Evolutionary conservation across 805 yeast species (phyloP).

Genomic region (Teunomyces atbi): DNA sequence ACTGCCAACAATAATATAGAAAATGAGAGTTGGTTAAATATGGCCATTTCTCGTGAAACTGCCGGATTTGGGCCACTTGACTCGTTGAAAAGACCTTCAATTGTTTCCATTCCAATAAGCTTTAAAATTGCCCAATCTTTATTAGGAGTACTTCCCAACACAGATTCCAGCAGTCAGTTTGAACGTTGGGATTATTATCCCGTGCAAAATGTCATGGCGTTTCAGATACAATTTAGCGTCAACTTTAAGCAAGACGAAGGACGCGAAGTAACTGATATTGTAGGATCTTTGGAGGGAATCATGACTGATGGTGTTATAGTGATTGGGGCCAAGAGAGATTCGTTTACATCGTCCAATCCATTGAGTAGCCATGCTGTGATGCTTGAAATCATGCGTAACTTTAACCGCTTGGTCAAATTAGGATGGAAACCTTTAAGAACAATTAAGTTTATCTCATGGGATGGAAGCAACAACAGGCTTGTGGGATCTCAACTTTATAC

Average conservation of each 20-base stretch:
- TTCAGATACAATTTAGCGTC: slow-evolving; percentile 15
- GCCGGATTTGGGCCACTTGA: slow-evolving; percentile 9
- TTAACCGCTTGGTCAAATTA: slow-evolving; percentile 24
- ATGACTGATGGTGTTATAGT: slow-evolving; percentile 39
- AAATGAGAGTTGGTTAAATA: slow-evolving; percentile 9
- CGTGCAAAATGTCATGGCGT: slow-evolving; percentile 31
- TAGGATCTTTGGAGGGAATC: slow-evolving; percentile 35
- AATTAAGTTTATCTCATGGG: slow-evolving; percentile 42
- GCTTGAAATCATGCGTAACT: slow-evolving; percentile 38
- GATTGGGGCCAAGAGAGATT: slow-evolving; percentile 41
- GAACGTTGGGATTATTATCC: slow-evolving; percentile 26
- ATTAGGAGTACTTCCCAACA: slow-evolving; percentile 18
- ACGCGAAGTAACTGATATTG: slow-evolving; percentile 27
- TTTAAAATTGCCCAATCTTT: slow-evolving; percentile 24
- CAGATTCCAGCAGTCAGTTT: slow-evolving; percentile 10
- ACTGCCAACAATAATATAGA: slow-evolving; percentile 7
- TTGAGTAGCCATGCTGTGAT: slow-evolving; percentile 39
- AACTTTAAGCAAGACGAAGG: slow-evolving; percentile 11
- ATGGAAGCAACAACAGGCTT: slow-evolving; percentile 33
- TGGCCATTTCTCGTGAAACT: slow-evolving; percentile 21
- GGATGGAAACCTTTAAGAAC: slow-evolving; percentile 46
- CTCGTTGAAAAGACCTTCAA: slow-evolving; percentile 10
- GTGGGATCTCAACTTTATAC: slow-evolving; percentile 27
- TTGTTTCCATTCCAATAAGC: slow-evolving; percentile 30
- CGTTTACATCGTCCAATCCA: slow-evolving; percentile 35